Conservation (phyloP, 208 protist species). For the Trypanosomatidae sp. region DNA sequence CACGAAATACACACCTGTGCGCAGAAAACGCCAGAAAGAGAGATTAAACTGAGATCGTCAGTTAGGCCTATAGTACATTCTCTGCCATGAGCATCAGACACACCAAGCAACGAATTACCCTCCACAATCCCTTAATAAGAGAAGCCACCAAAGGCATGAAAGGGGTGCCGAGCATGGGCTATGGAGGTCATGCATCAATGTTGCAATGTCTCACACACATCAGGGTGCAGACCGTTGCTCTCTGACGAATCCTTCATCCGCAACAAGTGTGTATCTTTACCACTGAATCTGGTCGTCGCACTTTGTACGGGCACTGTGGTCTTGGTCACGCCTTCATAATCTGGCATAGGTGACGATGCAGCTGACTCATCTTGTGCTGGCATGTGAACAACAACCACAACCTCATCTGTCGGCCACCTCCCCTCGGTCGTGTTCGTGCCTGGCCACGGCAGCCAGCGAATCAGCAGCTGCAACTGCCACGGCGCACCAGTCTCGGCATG, state of each 20-base stretch:
- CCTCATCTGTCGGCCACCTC: slow-evolving; percentile 8
- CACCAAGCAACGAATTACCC: background rate
- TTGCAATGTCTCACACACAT: background rate
- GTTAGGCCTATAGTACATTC: background rate
- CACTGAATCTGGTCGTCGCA: background rate
- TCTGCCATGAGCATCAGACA: background rate
- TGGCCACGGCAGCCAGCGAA: slow-evolving; percentile 73
- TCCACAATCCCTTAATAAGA: background rate
- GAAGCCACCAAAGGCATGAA: background rate
- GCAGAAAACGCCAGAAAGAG: background rate
- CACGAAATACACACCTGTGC: background rate
- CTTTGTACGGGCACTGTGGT: background rate
- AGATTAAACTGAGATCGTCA: background rate
- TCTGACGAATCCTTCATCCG: background rate
- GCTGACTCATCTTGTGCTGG: background rate
- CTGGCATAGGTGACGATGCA: background rate
- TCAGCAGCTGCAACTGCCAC: slow-evolving; percentile 75
- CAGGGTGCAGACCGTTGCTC: background rate
- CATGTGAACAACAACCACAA: slow-evolving; percentile 11
- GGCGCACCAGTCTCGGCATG: slow-evolving; percentile 66
- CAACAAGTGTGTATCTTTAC: background rate
- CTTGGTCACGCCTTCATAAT: background rate
- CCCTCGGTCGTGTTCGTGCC: slow-evolving; percentile 29
- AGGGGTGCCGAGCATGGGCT: background rate
- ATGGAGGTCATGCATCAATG: background rate